Conservation (phyloP, 768 basidiomycete genomes). For the Inosperma sp. region DNA sequence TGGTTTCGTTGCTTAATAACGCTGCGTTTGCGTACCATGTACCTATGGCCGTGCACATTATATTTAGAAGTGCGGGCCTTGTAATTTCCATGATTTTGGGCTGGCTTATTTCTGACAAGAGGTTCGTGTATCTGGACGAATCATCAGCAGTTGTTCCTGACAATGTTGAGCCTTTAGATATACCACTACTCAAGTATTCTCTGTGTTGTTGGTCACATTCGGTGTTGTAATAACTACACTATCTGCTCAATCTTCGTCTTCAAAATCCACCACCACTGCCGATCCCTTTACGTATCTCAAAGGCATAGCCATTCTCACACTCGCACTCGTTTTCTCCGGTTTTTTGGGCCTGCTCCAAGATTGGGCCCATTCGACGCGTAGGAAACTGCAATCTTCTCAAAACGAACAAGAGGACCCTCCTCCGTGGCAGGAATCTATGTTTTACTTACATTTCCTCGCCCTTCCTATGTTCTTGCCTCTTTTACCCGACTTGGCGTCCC, state of each 20-base stretch:
- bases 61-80: conserved; percentile 86
- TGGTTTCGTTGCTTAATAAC: conserved; percentile 82
- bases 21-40: conserved; percentile 83
- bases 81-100: conserved; percentile 81
- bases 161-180: too few species aligned
- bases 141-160: neutral
- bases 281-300: conserved; percentile 48
- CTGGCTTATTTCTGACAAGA: conserved; percentile 59
- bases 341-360: conserved; percentile 85
- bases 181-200: conserved; percentile 49
- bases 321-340: conserved; percentile 77
- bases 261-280: conserved; percentile 10
- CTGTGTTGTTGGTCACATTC: conserved; percentile 75
- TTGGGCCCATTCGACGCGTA: conserved; percentile 56
- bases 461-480: conserved; percentile 73
- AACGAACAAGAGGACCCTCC: conserved; percentile 15
- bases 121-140: conserved; percentile 37
- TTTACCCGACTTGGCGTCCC: conserved; percentile 45
- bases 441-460: conserved; percentile 81
- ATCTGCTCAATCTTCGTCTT: conserved; percentile 51
- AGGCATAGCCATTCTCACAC: conserved; percentile 68
- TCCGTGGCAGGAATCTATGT: conserved; percentile 87
- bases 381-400: conserved; percentile 22
- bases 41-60: conserved; percentile 91
- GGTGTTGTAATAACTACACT: conserved; percentile 81